Percentiles rank a stretch among this genome's conserved stretches.
Evolutionary conservation across 495 filamentous ascomycete genomes (phyloP).

Genomic region (Symbiotaphrina buchneri): DNA sequence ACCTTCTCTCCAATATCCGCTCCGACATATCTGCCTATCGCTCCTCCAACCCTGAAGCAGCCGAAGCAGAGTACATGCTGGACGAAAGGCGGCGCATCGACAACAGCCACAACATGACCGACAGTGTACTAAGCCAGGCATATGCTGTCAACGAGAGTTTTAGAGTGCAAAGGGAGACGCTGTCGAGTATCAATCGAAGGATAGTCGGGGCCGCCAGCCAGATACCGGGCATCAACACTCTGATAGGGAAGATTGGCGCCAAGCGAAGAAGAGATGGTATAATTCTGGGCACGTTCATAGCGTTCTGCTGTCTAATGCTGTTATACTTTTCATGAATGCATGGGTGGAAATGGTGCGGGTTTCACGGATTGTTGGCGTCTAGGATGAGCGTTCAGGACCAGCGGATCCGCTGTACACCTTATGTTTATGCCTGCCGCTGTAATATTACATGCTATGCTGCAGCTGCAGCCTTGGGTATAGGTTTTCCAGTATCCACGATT

Average conservation of each 20-base stretch:
- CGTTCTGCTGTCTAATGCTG: slow-evolving; percentile 71
- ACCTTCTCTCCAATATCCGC: slow-evolving; percentile 78
- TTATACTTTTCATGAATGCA: slow-evolving; percentile 54
- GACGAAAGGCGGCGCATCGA: slow-evolving; percentile 73
- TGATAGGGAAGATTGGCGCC: slow-evolving; percentile 83
- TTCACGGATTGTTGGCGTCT: no score
- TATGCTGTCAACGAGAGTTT: slow-evolving; percentile 95
- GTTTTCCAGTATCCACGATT: no score
- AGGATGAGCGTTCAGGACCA: no score
- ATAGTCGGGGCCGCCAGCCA: slow-evolving; percentile 75
- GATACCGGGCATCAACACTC: slow-evolving; percentile 77
- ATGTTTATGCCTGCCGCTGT: no score
- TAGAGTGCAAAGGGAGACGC: slow-evolving; percentile 59
- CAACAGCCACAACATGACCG: slow-evolving; percentile 64
- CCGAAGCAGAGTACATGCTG: slow-evolving; percentile 92
- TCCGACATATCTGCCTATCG: slow-evolving; percentile 83
- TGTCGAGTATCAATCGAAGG: slow-evolving; percentile 67
- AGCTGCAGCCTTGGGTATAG: no score
- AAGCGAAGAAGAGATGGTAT: slow-evolving; percentile 92
- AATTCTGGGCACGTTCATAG: slow-evolving; percentile 77
- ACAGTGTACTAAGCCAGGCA: slow-evolving; percentile 83
- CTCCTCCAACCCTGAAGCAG: slow-evolving; percentile 50
- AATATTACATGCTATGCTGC: no score
- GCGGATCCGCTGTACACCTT: no score
- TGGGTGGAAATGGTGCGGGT: not conserved